Conservation (phyloP, 1,284 basidiomycete species). For the Malassezia furfur region DNA sequence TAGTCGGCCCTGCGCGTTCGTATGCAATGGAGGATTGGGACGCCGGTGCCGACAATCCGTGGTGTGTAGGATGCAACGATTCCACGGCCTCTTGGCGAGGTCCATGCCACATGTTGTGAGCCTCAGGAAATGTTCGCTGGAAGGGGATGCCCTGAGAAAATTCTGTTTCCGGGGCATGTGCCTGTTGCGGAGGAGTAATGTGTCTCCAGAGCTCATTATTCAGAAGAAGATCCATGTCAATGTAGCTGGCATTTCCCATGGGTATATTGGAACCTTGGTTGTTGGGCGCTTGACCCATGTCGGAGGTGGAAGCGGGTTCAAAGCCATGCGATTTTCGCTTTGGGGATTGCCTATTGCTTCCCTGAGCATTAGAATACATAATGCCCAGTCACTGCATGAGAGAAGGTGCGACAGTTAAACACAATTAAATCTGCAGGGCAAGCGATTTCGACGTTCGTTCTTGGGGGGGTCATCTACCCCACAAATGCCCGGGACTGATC, state of each 20-base stretch:
- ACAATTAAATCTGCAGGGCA: no score
- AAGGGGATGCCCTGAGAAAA: neutral
- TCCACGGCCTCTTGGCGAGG: neutral
- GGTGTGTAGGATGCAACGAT: neutral
- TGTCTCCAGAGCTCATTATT: conserved; percentile 29
- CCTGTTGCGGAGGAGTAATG: neutral
- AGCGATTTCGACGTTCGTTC: no score
- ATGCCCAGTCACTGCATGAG: no score
- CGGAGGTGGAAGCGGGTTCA: neutral
- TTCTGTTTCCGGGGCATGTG: neutral
- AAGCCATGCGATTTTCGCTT: neutral
- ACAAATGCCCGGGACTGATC: no score
- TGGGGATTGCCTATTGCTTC: neutral
- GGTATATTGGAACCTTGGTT: neutral
- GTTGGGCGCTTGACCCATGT: neutral
- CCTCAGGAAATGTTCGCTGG: neutral
- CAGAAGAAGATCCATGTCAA: conserved; percentile 31
- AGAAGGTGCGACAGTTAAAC: no score
- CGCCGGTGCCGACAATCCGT: neutral
- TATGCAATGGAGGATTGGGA: neutral
- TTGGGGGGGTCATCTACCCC: no score
- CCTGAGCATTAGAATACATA: neutral
- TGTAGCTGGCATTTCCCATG: conserved; percentile 1
- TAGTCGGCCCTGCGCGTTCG: neutral
- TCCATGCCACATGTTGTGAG: neutral